Evolutionary conservation across 371 early-diverging fungal species (phyloP), one percentile per base, ranked within the genome.

Genomic region (Mortierella sp.): DNA sequence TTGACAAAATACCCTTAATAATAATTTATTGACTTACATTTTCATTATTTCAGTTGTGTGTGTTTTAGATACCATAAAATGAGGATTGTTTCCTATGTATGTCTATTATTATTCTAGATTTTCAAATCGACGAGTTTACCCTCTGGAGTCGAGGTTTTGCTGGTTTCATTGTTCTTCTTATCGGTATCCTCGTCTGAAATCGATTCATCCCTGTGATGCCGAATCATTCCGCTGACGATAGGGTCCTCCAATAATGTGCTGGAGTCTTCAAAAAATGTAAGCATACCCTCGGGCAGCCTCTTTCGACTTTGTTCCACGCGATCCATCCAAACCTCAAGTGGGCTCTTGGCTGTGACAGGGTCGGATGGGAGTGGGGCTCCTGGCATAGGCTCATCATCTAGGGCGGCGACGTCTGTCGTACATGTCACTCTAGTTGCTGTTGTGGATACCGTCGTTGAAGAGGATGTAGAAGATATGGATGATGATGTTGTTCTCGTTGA

Each of bases 241-340:
- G 47, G 45, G 22, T 45, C 43, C 10, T 62, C 26, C 47, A 18
- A 18, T 24, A 62, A 26, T 12, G 24, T 30, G 26, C 45, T 26
- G 3, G 62, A 35, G 20, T 62, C 62, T 35, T 67, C 62, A 26
- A 79, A 79, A 24, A 79, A 51, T 3, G 75, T 75, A 65, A 79
- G 51, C 59, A 68, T 54, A 1, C 66, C 75, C 39, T 66, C 62
- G 5, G 75, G 80, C 28, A 79, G 45, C 5, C 32, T 58, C 22
- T 28, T 52, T 16, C 37, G 65, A 24, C 80, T 75, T 24, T 66
- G 52, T 5, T 72, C 66, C 5, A 79, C 58, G 0, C 80, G 75
- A 3, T 72, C 80, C 1, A 20, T 59, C 80, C 80, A 79, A n/a
- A 75, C 28, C 16, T 75, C 80, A 10, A 75, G 72, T 14, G 75